Evolutionary conservation across 164 flowering plant species (phyloP), one percentile per base, ranked within the genome.

Genomic region (Saururus chinensis): DNA sequence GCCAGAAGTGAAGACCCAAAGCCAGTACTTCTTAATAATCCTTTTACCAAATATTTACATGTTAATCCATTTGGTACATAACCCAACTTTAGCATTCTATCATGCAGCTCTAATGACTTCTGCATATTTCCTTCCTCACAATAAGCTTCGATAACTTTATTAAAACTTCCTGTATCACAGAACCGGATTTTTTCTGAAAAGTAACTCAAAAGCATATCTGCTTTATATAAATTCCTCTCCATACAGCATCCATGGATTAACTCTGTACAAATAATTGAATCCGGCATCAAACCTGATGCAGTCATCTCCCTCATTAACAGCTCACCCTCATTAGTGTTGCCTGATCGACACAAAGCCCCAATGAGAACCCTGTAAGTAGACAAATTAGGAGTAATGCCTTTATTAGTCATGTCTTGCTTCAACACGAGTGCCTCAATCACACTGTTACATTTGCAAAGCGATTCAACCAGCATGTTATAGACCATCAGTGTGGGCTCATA

Each of bases 81-180:
- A 4, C 97, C 97, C 58, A 81, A 55, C 69, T 79, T 85, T 74
- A 76, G 60, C 81, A 90, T 73, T 55, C 78, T 74, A 52, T 87
- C 83, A 64, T 88, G 95, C 54, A 88, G 70, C 65, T 81, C 80
- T 71, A 93, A 71, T 23, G 80, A 65, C 65, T 78, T 74, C 14
- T 57, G 49, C 26, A 75, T 64, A 61, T 77, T 75, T 60, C 84
- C 85, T 57, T 70, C 77, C 65, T 84, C 81, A 59, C 76, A 69
- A 20, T 67, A 42, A 20, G 57, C 35, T 60, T 70, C 71, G 35
- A 79, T 67, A 56, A 90, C 68, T 16, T 52, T 61, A 72, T 90
- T 87, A 61, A 78, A 93, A 68, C 96, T 80, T 63, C 68, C 78
- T 0, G 64, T 58, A 69, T 88, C 88, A 63, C 59, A 75, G 64